Percentiles rank a stretch among this genome's conserved stretches.
Conservation (phyloP, 345 rosid genomes). For the Angophora floribunda region DNA sequence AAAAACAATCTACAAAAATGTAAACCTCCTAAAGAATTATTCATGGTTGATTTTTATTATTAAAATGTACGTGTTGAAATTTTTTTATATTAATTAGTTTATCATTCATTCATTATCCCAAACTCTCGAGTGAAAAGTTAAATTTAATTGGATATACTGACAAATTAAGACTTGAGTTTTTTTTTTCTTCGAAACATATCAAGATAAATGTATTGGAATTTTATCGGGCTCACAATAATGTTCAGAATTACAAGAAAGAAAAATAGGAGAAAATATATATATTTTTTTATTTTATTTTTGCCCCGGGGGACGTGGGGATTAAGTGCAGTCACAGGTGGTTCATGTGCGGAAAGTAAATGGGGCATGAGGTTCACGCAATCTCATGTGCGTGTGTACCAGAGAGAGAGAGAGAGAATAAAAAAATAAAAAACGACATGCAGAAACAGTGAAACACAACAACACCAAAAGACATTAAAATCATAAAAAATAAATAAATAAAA, state of each 20-base stretch:
- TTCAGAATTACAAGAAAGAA: background rate
- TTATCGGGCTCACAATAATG: background rate
- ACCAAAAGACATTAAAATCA: background rate
- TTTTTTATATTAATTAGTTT: background rate
- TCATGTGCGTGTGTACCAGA: background rate
- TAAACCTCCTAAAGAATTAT: background rate
- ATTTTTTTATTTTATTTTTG: no score
- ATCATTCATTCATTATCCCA: background rate
- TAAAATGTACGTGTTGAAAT: background rate
- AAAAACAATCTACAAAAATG: no score
- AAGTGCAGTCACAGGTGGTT: background rate
- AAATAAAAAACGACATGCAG: background rate
- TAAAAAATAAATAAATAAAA: background rate
- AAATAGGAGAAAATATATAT: no score
- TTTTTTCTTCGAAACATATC: background rate
- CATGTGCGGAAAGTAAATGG: background rate
- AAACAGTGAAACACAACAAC: background rate
- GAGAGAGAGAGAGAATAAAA: background rate
- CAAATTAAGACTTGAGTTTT: fast-evolving
- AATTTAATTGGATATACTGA: background rate
- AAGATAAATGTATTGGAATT: background rate
- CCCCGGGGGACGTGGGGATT: background rate
- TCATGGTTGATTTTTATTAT: background rate
- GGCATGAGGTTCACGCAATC: background rate
- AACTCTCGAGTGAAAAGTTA: fast-evolving